These are phyloP conservation scores for Pseudoscleropodium purum DNA, from an alignment of 225 moss, liverwort and hornwort genomes.

Conservation along the genomic window DNA sequence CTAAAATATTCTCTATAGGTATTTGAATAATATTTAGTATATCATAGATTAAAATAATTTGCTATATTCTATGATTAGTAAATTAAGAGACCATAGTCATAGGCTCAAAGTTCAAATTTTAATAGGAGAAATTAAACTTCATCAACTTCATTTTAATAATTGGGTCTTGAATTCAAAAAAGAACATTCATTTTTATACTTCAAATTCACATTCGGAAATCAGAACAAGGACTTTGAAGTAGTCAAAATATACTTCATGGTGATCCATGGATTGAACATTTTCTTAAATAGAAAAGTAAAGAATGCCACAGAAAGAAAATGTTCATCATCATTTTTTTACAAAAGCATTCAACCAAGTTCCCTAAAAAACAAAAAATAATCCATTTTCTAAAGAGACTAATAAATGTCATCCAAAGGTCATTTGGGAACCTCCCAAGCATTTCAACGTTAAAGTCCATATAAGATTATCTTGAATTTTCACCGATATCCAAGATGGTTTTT, in stretches of 20 bases:
- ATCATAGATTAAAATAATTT: not conserved
- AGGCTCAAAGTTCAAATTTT: not conserved
- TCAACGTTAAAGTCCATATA: not conserved
- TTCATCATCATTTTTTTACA: not conserved
- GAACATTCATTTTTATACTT: too few relatives aligned
- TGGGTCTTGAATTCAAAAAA: accelerated
- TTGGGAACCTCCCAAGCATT: accelerated
- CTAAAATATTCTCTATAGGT: not conserved
- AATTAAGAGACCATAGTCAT: not conserved
- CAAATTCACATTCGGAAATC: not conserved
- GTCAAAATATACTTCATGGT: too few relatives aligned
- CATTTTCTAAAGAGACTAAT: accelerated
- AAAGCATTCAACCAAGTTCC: not conserved
- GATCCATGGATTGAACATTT: not conserved
- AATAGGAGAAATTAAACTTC: not conserved
- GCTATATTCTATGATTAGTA: not conserved
- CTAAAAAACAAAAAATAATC: not conserved
- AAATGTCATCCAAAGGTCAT: not conserved
- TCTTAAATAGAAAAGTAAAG: not conserved
- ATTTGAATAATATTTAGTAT: not conserved
- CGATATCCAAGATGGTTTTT: not conserved
- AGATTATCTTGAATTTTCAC: not conserved
- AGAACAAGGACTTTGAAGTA: not conserved
- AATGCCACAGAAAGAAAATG: too few relatives aligned
- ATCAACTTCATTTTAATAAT: not conserved